These are phyloP conservation scores for Panicum virgatum DNA, from an alignment of 202 grass and related monocot species.

Conservation along the genomic window DNA sequence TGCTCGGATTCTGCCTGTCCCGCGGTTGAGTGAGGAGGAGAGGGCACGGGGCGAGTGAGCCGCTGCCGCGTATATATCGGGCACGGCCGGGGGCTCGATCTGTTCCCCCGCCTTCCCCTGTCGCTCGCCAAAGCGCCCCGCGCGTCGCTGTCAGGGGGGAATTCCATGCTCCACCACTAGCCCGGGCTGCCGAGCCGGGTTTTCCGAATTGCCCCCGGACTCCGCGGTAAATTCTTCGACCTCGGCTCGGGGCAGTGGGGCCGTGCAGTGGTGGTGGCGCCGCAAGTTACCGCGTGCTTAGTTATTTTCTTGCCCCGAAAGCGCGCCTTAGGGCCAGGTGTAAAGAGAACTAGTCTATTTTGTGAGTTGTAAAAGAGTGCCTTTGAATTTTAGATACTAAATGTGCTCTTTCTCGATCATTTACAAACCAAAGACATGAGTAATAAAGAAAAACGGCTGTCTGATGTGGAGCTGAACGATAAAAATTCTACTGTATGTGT, in stretches of 20 bases:
- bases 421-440: neutral
- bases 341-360: too few species aligned
- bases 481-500: neutral
- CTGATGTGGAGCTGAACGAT: neutral
- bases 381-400: neutral
- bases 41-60: constrained; percentile 34
- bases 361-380: neutral
- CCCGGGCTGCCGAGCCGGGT: neutral
- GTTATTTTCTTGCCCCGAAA: constrained; percentile 3
- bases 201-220: constrained; percentile 27
- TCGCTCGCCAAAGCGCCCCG: constrained; percentile 25
- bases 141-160: constrained; percentile 58
- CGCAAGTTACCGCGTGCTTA: neutral
- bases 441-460: neutral
- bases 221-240: neutral
- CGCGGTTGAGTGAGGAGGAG: constrained; percentile 17
- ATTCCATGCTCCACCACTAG: constrained; percentile 66
- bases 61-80: constrained; percentile 64
- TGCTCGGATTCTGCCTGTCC: constrained; percentile 36
- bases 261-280: too few species aligned
- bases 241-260: too few species aligned
- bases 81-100: neutral
- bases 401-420: neutral
- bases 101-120: constrained; percentile 22
- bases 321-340: neutral